phyloP scores from a whole-genome alignment of 192 early-diverging fungal species.

The Jimgerdemannia flammicorona region DNA sequence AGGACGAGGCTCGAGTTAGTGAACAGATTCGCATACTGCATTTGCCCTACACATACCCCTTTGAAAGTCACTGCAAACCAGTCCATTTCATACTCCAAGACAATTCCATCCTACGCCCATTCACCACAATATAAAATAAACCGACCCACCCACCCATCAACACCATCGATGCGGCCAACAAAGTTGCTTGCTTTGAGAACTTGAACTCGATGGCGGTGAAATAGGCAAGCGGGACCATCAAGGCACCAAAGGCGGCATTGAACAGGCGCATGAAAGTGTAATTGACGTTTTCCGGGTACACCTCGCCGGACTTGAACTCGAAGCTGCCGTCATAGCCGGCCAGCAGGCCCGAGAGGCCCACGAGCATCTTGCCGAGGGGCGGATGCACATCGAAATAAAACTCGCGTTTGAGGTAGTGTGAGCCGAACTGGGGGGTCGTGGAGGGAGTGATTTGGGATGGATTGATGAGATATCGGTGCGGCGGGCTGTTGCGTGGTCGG shows the following conservation, averaged over 20 bases:
- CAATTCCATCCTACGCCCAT: too few relatives aligned
- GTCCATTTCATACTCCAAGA: too few relatives aligned
- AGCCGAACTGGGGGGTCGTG: slow-evolving; percentile 72
- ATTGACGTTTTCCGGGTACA: slow-evolving; percentile 80
- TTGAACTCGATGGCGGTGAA: slow-evolving; percentile 74
- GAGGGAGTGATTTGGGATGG: not conserved
- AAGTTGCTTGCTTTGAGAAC: slow-evolving; percentile 58
- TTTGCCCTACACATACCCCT: not conserved
- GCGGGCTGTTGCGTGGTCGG: not conserved
- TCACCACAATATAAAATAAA: too few relatives aligned
- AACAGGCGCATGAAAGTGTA: slow-evolving; percentile 89
- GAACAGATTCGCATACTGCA: not conserved
- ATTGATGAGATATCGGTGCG: too few relatives aligned
- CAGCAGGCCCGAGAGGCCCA: slow-evolving; percentile 78
- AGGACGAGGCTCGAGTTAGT: not conserved
- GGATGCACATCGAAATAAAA: slow-evolving; percentile 99
- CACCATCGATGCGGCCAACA: slow-evolving; percentile 79
- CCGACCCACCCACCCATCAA: slow-evolving; percentile 56
- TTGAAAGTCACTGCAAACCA: too few relatives aligned
- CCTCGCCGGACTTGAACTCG: slow-evolving; percentile 71
- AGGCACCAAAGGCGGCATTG: slow-evolving; percentile 83
- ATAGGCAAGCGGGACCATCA: slow-evolving; percentile 88
- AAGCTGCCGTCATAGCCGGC: slow-evolving; percentile 87
- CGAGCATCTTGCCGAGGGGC: slow-evolving; percentile 95
- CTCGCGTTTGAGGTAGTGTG: slow-evolving; percentile 85